phyloP scores from a whole-genome alignment of 768 basidiomycete genomes.

The Leucocoprinus leucothites region DNA sequence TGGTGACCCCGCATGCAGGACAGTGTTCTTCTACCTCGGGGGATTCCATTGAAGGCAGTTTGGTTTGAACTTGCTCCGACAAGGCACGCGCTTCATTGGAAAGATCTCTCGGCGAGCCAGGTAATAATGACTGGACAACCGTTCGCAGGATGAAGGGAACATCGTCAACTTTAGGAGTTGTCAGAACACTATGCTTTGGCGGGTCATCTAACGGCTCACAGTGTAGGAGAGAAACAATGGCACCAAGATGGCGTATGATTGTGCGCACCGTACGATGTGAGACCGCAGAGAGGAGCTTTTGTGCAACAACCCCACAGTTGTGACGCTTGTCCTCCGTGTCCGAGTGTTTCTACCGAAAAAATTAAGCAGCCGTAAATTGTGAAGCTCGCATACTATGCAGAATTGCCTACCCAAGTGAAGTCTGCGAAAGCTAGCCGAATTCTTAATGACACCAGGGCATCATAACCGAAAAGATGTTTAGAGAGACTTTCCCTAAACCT shows the following conservation, averaged over 20 bases:
- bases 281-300: constrained; percentile 45
- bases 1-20: constrained; percentile 65
- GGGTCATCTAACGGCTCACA: constrained; percentile 31
- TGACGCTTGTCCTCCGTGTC: constrained; percentile 36
- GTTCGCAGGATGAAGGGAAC: constrained; percentile 63
- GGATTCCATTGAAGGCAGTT: constrained; percentile 19
- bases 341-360: constrained; percentile 42
- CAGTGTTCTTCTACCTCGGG: constrained; percentile 57
- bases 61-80: constrained; percentile 23
- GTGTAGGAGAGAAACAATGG: constrained; percentile 40
- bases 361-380: background rate
- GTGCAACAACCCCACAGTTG: constrained; percentile 51
- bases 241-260: constrained; percentile 53
- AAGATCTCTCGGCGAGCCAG: constrained; percentile 42
- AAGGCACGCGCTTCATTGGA: constrained; percentile 31
- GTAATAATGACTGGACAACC: constrained; percentile 55
- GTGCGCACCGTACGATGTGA: constrained; percentile 52
- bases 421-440: constrained; percentile 54
- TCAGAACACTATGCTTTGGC: background rate
- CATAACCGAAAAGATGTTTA: constrained; percentile 62
- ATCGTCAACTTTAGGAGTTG: constrained; percentile 45
- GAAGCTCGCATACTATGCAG: background rate
- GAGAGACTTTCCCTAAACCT: constrained; percentile 51
- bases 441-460: constrained; percentile 47
- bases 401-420: constrained; percentile 39